Conservation (phyloP, 345 rosid species). For the Psidium guajava region DNA sequence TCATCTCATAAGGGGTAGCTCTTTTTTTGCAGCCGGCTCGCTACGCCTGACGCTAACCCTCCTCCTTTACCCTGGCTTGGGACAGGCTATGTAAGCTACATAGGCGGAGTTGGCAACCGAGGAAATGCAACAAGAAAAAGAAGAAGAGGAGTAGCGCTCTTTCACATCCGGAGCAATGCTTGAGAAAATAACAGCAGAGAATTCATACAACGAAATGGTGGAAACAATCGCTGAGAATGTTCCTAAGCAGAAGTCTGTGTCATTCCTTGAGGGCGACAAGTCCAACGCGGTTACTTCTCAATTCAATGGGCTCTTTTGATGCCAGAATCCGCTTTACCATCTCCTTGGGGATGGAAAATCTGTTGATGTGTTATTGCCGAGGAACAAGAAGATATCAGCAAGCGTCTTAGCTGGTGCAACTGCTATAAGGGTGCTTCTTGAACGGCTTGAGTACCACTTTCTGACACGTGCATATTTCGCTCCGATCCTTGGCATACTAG, state of each 20-base stretch:
- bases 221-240: slow-evolving; percentile 55
- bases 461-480: slow-evolving; percentile 52
- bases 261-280: slow-evolving; percentile 54
- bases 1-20: no score
- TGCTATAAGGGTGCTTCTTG: slow-evolving; percentile 74
- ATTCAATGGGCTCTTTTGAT: slow-evolving; percentile 67
- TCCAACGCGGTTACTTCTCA: slow-evolving; percentile 32
- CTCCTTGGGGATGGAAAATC: slow-evolving; percentile 91
- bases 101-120: no score
- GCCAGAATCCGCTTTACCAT: slow-evolving; percentile 63
- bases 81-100: no score
- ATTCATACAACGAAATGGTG: slow-evolving; percentile 32
- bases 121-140: no score
- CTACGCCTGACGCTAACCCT: no score
- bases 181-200: slow-evolving; percentile 60
- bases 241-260: slow-evolving; percentile 48
- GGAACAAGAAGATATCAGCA: slow-evolving; percentile 93
- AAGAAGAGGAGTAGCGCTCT: not conserved
- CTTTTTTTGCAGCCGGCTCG: no score
- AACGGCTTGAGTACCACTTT: slow-evolving; percentile 85
- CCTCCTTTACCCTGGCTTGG: no score
- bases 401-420: slow-evolving; percentile 61
- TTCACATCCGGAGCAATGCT: slow-evolving; percentile 36
- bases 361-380: slow-evolving; percentile 97
- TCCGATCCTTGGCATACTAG: slow-evolving; percentile 71